Percentiles rank a stretch among this genome's conserved stretches.
These are phyloP conservation scores for Candida succiphila DNA, from an alignment of 805 yeast species.

Conservation along the genomic window DNA sequence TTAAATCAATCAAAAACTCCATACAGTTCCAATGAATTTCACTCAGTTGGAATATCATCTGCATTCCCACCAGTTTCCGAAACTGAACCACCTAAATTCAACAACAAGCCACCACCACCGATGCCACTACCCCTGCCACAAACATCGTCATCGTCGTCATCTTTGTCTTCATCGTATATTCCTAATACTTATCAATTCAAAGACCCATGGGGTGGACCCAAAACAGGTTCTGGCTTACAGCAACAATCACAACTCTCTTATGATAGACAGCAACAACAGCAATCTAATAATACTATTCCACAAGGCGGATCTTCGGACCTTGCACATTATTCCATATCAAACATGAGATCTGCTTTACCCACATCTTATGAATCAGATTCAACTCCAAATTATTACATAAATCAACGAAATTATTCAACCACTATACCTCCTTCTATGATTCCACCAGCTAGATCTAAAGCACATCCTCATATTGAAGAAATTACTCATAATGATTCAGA, in stretches of 20 bases:
- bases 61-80: not conserved
- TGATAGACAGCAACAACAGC: not conserved
- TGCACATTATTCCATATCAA: too few relatives aligned
- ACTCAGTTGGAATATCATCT: not conserved
- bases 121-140: not conserved
- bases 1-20: not conserved
- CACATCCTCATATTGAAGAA: slow-evolving; percentile 14
- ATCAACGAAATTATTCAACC: slow-evolving; percentile 9
- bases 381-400: slow-evolving; percentile 14
- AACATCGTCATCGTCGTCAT: too few relatives aligned
- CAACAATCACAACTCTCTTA: not conserved
- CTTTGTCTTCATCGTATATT: too few relatives aligned
- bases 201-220: not conserved
- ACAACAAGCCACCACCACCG: too few relatives aligned
- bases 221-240: not conserved
- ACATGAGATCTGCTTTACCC: slow-evolving; percentile 7
- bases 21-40: not conserved
- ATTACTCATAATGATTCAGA: slow-evolving; percentile 5
- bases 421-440: slow-evolving; percentile 11
- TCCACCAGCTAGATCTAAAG: slow-evolving; percentile 23
- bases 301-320: too few relatives aligned
- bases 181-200: not conserved
- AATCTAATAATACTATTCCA: slow-evolving; percentile 1
- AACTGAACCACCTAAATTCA: too few relatives aligned
- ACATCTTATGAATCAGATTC: slow-evolving; percentile 8